These are phyloP conservation scores for Rhodamnia rubescens DNA, from an alignment of 345 rosid genomes.

Conservation along the genomic window DNA sequence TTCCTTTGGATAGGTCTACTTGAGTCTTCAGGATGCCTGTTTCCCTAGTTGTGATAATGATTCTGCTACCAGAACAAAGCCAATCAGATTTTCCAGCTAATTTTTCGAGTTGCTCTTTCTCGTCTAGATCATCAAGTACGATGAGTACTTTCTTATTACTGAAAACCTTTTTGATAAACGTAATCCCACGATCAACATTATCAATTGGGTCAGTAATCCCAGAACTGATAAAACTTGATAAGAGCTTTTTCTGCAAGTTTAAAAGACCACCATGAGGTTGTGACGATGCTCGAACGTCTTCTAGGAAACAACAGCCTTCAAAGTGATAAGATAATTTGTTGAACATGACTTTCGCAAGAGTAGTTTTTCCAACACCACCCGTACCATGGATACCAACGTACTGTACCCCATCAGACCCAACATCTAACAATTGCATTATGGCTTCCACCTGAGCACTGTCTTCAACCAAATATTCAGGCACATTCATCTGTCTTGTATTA, in stretches of 20 bases:
- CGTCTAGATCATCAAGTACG: not conserved
- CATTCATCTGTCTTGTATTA: not conserved
- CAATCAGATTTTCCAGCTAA: not conserved
- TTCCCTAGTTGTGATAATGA: not conserved
- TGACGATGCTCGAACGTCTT: not conserved
- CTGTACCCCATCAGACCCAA: not conserved
- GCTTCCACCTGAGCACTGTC: not conserved
- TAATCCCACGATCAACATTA: not conserved
- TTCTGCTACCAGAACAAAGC: not conserved
- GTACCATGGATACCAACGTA: not conserved
- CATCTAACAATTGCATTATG: not conserved
- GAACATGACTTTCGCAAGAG: not conserved
- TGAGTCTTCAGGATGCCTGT: not conserved
- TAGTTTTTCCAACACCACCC: not conserved
- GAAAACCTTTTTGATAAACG: not conserved
- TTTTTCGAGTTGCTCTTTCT: not conserved
- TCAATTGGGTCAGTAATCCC: not conserved
- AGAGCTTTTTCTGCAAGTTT: not conserved
- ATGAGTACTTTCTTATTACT: not conserved
- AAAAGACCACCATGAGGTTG: not conserved
- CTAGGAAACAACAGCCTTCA: not conserved
- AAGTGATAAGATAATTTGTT: not conserved
- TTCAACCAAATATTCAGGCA: not conserved
- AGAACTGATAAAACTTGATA: not conserved
- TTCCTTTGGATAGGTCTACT: not conserved